Conservation (phyloP, 495 filamentous ascomycete genomes). For the Trichodelitschia bisporula region DNA sequence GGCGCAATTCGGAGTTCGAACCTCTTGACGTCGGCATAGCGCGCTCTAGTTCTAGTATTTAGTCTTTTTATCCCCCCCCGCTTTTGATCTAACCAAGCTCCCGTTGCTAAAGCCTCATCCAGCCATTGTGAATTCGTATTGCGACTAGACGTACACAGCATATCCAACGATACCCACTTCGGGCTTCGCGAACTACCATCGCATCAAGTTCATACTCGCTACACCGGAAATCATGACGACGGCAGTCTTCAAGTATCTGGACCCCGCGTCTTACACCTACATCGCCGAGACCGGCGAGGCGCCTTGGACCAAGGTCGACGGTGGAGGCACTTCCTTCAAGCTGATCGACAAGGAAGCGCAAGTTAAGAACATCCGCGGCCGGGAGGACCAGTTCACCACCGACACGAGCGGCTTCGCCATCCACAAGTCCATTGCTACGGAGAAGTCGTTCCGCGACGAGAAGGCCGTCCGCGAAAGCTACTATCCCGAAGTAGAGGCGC, state of each 20-base stretch:
- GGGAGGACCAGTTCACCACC: constrained; percentile 9
- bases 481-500: constrained; percentile 14
- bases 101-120: no score
- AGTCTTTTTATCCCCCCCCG: no score
- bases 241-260: background rate
- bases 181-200: no score
- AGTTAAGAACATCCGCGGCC: constrained; percentile 9
- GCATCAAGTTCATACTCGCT: no score
- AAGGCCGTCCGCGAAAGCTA: constrained; percentile 10
- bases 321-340: background rate
- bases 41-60: no score
- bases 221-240: no score
- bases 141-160: background rate
- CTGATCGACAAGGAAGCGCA: background rate
- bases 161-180: no score
- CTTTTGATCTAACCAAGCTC: no score
- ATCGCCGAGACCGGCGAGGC: background rate
- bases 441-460: constrained; percentile 14
- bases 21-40: no score
- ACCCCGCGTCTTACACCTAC: background rate
- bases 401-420: constrained; percentile 15
- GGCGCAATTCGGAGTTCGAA: no score
- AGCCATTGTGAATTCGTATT: background rate
- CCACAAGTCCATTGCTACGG: constrained; percentile 10
- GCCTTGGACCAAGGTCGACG: constrained; percentile 1